A percentile compares a stretch with the other conserved stretches of the same genome.
These are phyloP conservation scores for Trifolium pratense DNA, from an alignment of 306 rosid species.

Conservation along the genomic window DNA sequence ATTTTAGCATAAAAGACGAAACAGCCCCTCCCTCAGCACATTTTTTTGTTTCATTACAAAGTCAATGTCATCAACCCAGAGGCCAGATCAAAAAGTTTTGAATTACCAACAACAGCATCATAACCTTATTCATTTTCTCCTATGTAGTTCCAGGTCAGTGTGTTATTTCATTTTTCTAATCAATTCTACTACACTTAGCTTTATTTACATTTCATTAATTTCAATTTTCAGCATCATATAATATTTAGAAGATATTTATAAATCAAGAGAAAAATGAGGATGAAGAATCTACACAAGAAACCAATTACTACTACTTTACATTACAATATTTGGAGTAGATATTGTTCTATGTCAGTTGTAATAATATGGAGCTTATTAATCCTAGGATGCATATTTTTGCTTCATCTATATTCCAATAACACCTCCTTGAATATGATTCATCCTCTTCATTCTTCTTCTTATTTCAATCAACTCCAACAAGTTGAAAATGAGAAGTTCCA, in stretches of 20 bases:
- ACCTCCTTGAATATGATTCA: neutral
- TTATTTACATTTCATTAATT: neutral
- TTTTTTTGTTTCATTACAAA: neutral
- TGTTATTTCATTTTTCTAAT: neutral
- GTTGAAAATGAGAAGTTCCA: neutral
- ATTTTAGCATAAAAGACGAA: too few species aligned
- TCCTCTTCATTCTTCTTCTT: neutral
- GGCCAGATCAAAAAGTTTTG: neutral
- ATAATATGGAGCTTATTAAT: neutral
- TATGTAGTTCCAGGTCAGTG: neutral
- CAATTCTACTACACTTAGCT: neutral
- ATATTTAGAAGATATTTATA: neutral
- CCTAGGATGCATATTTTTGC: slow-evolving; percentile 2
- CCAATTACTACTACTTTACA: neutral
- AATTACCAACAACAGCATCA: neutral
- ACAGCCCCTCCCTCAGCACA: too few species aligned
- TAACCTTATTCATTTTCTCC: neutral
- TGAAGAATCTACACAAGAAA: neutral
- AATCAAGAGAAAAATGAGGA: neutral
- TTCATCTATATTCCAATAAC: slow-evolving; percentile 3
- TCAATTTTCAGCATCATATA: neutral
- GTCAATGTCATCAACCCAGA: neutral
- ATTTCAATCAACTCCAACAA: neutral
- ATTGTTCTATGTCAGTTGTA: neutral
- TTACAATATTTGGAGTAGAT: neutral